Conservation (phyloP, 2,329 filamentous ascomycete genomes). For the Blastomyces parvus region DNA sequence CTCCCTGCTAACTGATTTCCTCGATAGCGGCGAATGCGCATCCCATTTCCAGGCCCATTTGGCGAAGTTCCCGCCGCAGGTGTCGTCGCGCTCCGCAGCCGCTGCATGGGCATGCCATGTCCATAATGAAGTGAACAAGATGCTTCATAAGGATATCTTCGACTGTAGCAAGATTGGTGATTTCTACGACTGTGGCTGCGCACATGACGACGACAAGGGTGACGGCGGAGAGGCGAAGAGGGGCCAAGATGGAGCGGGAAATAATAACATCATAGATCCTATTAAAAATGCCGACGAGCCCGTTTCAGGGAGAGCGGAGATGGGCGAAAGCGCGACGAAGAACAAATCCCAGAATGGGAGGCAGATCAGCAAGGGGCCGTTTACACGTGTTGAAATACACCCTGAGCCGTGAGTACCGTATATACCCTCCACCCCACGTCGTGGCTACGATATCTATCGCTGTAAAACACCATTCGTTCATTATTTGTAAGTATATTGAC, state of each 20-base stretch:
- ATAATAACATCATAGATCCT: not conserved
- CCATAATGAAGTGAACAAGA: conserved; percentile 57
- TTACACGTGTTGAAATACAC: conserved; percentile 15
- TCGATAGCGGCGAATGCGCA: conserved; percentile 52
- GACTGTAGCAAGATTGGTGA: conserved; percentile 57
- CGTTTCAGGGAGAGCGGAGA: not conserved
- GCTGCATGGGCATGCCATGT: conserved; percentile 58
- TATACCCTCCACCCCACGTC: not conserved
- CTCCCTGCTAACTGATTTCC: not conserved
- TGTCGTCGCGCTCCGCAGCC: conserved; percentile 51
- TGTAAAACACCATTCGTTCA: not conserved
- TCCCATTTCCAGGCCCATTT: conserved; percentile 53
- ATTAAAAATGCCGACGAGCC: not conserved
- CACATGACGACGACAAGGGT: conserved; percentile 41
- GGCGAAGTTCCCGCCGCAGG: conserved; percentile 54
- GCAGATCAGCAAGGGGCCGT: conserved; percentile 5
- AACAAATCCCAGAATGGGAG: conserved; percentile 10
- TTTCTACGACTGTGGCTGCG: conserved; percentile 59
- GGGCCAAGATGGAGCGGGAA: not conserved
- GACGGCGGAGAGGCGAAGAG: conserved; percentile 11
- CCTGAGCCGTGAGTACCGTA: conserved; percentile 10
- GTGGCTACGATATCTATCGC: not conserved
- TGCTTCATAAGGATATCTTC: conserved; percentile 51
- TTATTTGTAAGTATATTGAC: not conserved
- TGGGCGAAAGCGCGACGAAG: conserved; percentile 1